Conservation (phyloP, 192 early-diverging fungal species). For the Coemansia erecta region DNA sequence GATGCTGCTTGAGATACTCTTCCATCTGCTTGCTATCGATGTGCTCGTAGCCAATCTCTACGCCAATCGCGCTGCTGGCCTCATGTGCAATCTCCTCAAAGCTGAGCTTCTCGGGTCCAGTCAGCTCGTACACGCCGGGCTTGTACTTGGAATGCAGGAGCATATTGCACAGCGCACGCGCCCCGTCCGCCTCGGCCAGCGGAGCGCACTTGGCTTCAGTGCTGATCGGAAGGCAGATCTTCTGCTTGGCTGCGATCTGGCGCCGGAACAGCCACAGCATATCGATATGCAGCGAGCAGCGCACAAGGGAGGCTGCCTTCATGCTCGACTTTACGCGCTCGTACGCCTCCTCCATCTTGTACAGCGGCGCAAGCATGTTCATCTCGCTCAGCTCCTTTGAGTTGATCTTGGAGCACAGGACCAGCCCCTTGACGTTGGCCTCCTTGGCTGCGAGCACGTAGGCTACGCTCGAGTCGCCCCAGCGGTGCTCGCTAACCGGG, state of each 20-base stretch:
- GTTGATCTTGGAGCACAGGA: slow-evolving; percentile 44
- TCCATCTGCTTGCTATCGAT: slow-evolving; percentile 24
- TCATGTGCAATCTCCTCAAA: slow-evolving; percentile 23
- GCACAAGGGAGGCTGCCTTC: slow-evolving; percentile 40
- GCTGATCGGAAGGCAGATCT: slow-evolving; percentile 29
- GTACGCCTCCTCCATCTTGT: slow-evolving; percentile 37
- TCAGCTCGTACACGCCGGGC: slow-evolving; percentile 38
- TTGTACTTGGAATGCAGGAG: slow-evolving; percentile 31
- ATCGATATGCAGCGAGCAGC: slow-evolving; percentile 47
- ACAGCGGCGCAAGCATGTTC: slow-evolving; percentile 29
- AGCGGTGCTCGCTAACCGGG: slow-evolving; percentile 35
- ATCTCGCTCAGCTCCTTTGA: slow-evolving; percentile 23
- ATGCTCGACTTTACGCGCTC: slow-evolving; percentile 28
- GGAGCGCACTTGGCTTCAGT: slow-evolving; percentile 35
- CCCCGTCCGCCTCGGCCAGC: slow-evolving; percentile 24
- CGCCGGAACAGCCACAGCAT: slow-evolving; percentile 47
- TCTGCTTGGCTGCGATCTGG: slow-evolving; percentile 31
- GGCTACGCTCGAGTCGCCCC: slow-evolving; percentile 25
- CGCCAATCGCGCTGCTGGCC: slow-evolving; percentile 27
- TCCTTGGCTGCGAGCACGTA: slow-evolving; percentile 33
- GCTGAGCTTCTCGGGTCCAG: slow-evolving; percentile 25
- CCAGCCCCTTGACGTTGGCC: slow-evolving; percentile 41
- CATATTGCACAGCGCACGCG: slow-evolving; percentile 45
- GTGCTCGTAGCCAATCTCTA: slow-evolving; percentile 30
- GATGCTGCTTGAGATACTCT: slow-evolving; percentile 25